Base-by-base conservation (phyloP, 768 basidiomycete species). In the Sporobolomyces roseus region DNA sequence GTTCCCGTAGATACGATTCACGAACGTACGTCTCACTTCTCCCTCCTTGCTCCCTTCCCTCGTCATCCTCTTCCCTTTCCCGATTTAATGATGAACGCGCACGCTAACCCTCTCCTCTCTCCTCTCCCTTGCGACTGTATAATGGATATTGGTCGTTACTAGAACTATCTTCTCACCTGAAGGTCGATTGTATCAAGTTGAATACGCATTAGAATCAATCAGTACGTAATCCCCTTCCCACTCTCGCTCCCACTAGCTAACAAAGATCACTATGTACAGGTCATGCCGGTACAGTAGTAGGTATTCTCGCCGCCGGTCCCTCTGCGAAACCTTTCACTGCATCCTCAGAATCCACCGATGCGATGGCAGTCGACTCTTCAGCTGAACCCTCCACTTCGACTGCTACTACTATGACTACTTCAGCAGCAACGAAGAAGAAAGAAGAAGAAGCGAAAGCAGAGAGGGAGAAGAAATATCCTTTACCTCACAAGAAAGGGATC, bases 171-270 rank as follows among this genome's bases (percentile, higher is more conserved):
- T 98, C 86, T 97, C 93, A 61, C 94, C 94, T 38, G 94, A 99
- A 81, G 94, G 94, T 88, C 91, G 94, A 70, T 82, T 99, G 63
- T 98, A 94, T 80, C 94, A 99, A 94, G 94, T 98, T 82, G 94
- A 99, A 82, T 99, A 99, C 85, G 94, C 94, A 50, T 96, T 98
- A 91, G 96, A 98, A 78, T 92, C 93, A 66, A 97, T 98, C 83
- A 96, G 93, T 33, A 89, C 93, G 76, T 92, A 8, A 27, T 10
- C 25, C 12, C 17, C 13, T 27, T n/a, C 8, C n/a, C 10, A 48
- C 61, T 90, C 78, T 25, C 12, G 21, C 23, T 46, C 36, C 33
- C 2, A 25, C 10, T 38, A n/a, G 27, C 17, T 0, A 13, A 29
- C 16, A 38, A 10, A 6, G 77, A 77, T 25, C 76, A 79, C 55